phyloP scores from a whole-genome alignment of 1,139 yeast species.

The Saccharomyces hybrid region DNA sequence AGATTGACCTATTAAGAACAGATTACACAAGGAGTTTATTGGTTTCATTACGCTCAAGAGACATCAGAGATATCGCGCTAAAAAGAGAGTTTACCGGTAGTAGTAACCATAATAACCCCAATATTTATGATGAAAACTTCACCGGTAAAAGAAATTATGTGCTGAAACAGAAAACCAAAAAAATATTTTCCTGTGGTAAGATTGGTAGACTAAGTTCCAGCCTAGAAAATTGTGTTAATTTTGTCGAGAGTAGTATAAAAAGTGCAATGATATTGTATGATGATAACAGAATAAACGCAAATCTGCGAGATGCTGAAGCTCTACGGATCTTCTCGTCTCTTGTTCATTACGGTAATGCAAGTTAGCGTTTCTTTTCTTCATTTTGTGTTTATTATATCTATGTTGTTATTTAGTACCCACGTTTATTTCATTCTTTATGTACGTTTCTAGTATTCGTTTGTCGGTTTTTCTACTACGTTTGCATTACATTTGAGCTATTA shows the following conservation, averaged over 20 bases:
- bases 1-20: constrained; percentile 40
- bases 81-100: constrained; percentile 12
- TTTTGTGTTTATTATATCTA: background rate
- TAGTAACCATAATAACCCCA: background rate
- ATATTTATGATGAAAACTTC: constrained; percentile 8
- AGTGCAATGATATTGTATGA: constrained; percentile 21
- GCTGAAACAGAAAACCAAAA: constrained; percentile 24
- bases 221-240: constrained; percentile 18
- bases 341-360: constrained; percentile 8
- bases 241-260: constrained; percentile 19
- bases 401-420: background rate
- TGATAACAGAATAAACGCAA: constrained; percentile 11
- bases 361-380: background rate
- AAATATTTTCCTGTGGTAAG: constrained; percentile 27
- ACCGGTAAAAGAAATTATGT: constrained; percentile 1
- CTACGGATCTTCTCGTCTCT: constrained; percentile 14
- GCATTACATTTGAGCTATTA: too few species aligned
- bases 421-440: background rate
- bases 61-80: constrained; percentile 47
- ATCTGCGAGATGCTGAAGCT: constrained; percentile 11
- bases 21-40: constrained; percentile 27
- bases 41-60: constrained; percentile 49
- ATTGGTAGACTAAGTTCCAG: constrained; percentile 19
- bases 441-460: background rate
- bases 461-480: background rate